Base-by-base conservation (phyloP, 1,284 basidiomycete genomes). In the Apiotrichum gracile region DNA sequence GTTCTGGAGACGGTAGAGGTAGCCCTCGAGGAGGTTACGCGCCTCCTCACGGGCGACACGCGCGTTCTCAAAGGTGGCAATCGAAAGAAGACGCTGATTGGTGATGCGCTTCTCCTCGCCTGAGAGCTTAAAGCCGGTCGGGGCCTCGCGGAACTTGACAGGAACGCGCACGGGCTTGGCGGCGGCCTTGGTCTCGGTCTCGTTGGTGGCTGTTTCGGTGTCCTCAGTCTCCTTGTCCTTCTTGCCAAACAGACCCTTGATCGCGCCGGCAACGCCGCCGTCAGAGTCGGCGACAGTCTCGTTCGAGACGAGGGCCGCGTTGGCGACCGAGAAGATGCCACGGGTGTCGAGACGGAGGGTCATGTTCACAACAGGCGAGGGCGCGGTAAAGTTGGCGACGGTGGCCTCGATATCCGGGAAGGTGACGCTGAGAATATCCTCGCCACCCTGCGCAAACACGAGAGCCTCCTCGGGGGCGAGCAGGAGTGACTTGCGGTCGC, bases 1-100 rank as follows among this genome's bases (percentile, higher is more conserved):
- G 68, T 93, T 92, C 22, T 90, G 85, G 31, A 97, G 77, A 52
- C 85, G 83, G 78, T 99, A 99, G 19, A 97, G 76, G 73, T 93
- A 94, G 25, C 86, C 83, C 75, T 99, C 96, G 52, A 99, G 83
- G 26, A 82, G 80, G 76, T 99, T 99, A 51, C 86, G 82, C 2
- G 91, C 89, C 73, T 97, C 94, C 68, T 94, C 94, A 47, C 85
- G 84, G 49, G 84, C 82, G 26, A 79, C 80, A 69, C 91, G 91
- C 19, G 84, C 82, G 1, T 79, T 77, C 72, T 97, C 92, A 50
- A 87, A 85, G 12, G 78, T 74, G 57, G 93, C 86, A 58, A 97
- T 79, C 5, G 84, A 82, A n/a, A 84, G 80, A 25, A 96, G 78
- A 67, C 91, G 81, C 57, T 82, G 80, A 48, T 85, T 81, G 22